Conservation (phyloP, 768 basidiomycete species). For the Coprinopsis cinerea region DNA sequence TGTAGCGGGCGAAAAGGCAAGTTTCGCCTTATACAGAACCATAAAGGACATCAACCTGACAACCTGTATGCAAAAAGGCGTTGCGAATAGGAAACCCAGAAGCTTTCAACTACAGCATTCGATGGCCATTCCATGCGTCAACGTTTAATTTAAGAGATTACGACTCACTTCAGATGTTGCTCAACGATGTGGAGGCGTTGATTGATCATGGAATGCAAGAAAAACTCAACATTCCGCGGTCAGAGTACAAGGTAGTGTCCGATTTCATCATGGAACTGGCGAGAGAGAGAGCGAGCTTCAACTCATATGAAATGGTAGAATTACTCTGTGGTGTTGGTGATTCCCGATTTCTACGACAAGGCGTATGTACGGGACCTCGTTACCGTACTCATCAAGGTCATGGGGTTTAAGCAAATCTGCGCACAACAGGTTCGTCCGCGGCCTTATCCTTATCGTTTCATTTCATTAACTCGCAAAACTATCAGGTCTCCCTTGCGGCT, state of each 20-base stretch:
- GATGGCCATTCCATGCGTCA: slow-evolving; percentile 78
- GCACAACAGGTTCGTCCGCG: slow-evolving; percentile 69
- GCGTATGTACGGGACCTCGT: slow-evolving; percentile 75
- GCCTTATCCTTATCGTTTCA: no score
- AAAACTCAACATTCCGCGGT: slow-evolving; percentile 45
- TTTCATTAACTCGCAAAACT: no score
- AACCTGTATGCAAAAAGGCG: slow-evolving; percentile 53
- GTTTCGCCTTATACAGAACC: slow-evolving; percentile 4
- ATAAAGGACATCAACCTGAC: neutral
- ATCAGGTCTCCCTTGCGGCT: slow-evolving; percentile 84
- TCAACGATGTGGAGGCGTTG: slow-evolving; percentile 76
- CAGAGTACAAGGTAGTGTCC: slow-evolving; percentile 53
- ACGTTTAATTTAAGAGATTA: slow-evolving; percentile 84
- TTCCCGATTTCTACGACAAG: slow-evolving; percentile 90
- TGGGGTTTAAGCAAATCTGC: slow-evolving; percentile 93
- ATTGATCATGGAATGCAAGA: slow-evolving; percentile 56
- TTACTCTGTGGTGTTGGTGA: slow-evolving; percentile 80
- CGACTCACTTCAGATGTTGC: slow-evolving; percentile 54
- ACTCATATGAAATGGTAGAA: slow-evolving; percentile 42
- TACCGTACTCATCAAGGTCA: slow-evolving; percentile 61
- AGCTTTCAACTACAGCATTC: slow-evolving; percentile 60
- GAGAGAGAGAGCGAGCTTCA: no score
- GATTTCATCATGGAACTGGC: neutral
- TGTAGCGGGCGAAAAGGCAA: slow-evolving; percentile 68
- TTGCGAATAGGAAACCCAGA: slow-evolving; percentile 66